A percentile compares a stretch with the other conserved stretches of the same genome.
phyloP scores from a whole-genome alignment of 352 stramenopile genomes.

The Phytophthora tubulina region DNA sequence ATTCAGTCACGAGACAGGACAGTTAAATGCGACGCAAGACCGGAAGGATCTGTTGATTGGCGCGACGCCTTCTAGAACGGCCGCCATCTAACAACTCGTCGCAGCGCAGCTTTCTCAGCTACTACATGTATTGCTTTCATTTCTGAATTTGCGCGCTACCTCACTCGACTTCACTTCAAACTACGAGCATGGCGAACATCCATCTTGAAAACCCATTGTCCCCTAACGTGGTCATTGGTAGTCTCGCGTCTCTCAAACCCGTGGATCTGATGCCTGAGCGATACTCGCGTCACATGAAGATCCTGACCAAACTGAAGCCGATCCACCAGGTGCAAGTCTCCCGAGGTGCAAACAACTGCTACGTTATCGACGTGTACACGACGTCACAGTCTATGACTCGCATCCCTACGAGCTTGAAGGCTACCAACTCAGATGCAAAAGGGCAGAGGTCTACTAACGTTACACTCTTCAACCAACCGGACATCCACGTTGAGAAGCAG shows the following conservation, averaged over 20 bases:
- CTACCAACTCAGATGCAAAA: neutral
- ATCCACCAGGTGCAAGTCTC: slow-evolving; percentile 36
- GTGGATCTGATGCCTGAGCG: slow-evolving; percentile 37
- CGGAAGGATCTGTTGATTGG: slow-evolving; percentile 19
- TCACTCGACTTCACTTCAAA: neutral
- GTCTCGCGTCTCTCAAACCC: slow-evolving; percentile 21
- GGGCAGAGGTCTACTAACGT: neutral
- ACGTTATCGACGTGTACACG: slow-evolving; percentile 40
- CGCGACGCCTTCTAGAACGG: slow-evolving; percentile 15
- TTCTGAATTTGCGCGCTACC: slow-evolving; percentile 27
- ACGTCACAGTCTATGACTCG: slow-evolving; percentile 38
- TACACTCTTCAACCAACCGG: slow-evolving; percentile 25
- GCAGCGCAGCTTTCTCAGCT: slow-evolving; percentile 8
- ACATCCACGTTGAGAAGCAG: slow-evolving; percentile 28
- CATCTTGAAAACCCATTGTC: neutral
- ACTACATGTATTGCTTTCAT: slow-evolving; percentile 16
- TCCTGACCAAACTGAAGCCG: slow-evolving; percentile 40
- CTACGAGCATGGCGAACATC: slow-evolving; percentile 17
- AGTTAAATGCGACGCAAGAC: slow-evolving; percentile 21
- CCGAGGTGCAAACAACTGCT: slow-evolving; percentile 16
- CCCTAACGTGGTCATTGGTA: slow-evolving; percentile 15
- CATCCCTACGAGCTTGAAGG: slow-evolving; percentile 36
- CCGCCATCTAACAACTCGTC: too few species aligned
- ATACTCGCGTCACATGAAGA: slow-evolving; percentile 46
- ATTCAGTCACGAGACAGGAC: slow-evolving; percentile 37